Base-by-base conservation (phyloP, 306 rosid genomes). In the Quercus gilva region DNA sequence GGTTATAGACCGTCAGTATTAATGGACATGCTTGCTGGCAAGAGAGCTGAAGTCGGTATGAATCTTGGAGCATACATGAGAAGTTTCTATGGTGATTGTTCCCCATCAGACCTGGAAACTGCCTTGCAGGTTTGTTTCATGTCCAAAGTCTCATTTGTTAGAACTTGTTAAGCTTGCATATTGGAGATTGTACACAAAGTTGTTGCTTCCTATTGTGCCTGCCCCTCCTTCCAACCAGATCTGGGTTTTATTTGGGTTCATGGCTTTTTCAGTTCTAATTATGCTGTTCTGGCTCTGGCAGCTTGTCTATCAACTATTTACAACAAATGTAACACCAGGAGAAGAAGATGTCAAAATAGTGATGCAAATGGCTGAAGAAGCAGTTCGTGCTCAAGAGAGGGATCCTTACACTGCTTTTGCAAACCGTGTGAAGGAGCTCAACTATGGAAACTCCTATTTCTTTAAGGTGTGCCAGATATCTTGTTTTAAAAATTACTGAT, bases 331-430 rank as follows among this genome's bases (percentile, higher is more conserved):
- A 75, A 86, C 92, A 77, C 95, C 97, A 73, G 92, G 85, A 14
- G 95, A 89, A 80, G 99, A 91, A 81, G 92, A 87, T 85, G 97
- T 94, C 80, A 92, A 91, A 87, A 87, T 91, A 84, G 99, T 94
- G 69, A 94, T 94, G 99, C 97, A 94, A 85, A 94, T 94, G 99
- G 90, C 99, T 25, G 99, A 92, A 88, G 99, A 94, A 87, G 93
- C 94, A 65, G 95, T 94, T 25, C 90, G 86, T 84, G 97, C 97
- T 83, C 97, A 94, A 88, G 95, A 91, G 86, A 90, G 99, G 81
- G 99, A 94, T 83, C 97, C 99, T 58, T 91, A 87, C 74, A 87
- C 99, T 76, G 97, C 91, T 79, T 94, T 92, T 89, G 87, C 94
- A 64, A 94, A 94, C 86, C 94, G 97, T 69, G 97, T 91, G 79